Base-by-base conservation (phyloP, 2,329 filamentous ascomycete genomes). In the Penicillium expansum region DNA sequence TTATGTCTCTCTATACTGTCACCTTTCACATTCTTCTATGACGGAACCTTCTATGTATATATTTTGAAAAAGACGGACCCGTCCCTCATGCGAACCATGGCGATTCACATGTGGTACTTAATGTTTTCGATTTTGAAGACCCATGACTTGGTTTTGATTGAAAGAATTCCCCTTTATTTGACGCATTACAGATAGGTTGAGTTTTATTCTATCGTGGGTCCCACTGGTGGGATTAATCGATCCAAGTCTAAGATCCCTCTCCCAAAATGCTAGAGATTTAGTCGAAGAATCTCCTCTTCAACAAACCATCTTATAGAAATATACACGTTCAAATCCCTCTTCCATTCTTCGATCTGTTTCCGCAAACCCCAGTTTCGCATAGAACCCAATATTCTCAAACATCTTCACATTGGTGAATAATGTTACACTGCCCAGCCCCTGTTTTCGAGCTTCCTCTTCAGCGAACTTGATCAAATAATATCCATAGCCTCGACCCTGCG, bases 351-450 rank as follows among this genome's bases (percentile, higher is more conserved):
- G 48, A 4, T 38, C 61, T 4, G 37, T 61, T 41, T 67, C 65
- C 10, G 20, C 16, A 56, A 68, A 67, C 7, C 65, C 65, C 41
- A 66, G 22, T 27, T 56, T 61, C 1, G 13, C 20, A 56, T 68
- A 66, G 9, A 65, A 49, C 11, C 13, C 48, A 22, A 68, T 18
- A 43, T 67, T 68, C 45, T 68, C 65, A 37, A 57, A 56, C 66
- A 67, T 68, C 20, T 63, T 66, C 35, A 62, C 55, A 55, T 67
- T 67, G 0, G 65, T 66, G n/a, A 60, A 66, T 5, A 68, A 52
- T 3, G 55, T 62, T 14, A 68, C 0, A 41, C 55, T 11, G 5
- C 29, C 1, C 39, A 57, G 10, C 30, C 35, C 35, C 1, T 20
- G 39, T 9, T 44, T 20, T n/a, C 1, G 32, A 4, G 30, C 45